Evolutionary conservation across 139 green algal species (phyloP).

Genomic region (Micractinium sp.): DNA sequence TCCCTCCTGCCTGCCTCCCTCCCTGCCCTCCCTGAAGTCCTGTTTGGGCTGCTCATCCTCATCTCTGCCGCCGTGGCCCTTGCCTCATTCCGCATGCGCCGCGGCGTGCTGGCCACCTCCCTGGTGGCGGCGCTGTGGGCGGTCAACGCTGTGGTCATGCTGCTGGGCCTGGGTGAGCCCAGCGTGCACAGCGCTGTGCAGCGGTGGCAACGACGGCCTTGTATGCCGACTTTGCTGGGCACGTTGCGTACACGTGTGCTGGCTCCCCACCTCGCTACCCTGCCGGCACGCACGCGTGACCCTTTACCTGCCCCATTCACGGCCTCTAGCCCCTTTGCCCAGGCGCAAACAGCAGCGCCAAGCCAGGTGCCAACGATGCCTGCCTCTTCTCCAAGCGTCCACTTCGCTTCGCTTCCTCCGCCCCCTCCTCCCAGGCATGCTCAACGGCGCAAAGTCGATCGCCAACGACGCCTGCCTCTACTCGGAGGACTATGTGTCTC

Average conservation of each 20-base stretch:
- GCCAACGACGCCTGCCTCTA: conserved; percentile 22
- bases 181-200: no score
- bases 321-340: no score
- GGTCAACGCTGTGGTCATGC: conserved; percentile 7
- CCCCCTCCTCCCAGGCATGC: not conserved
- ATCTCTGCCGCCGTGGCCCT: not conserved
- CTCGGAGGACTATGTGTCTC: not conserved
- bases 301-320: no score
- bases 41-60: conserved; percentile 26
- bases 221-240: no score
- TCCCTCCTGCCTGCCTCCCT: not conserved
- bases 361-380: no score
- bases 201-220: no score
- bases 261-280: no score
- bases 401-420: not conserved
- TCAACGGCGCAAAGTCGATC: conserved; percentile 8
- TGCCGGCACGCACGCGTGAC: no score
- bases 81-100: not conserved
- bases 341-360: no score
- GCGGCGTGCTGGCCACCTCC: not conserved
- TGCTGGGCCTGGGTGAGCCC: conserved; percentile 15
- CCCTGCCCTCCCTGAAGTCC: conserved; percentile 2
- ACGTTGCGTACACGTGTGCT: no score
- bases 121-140: not conserved
- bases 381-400: not conserved